Conservation (phyloP, 192 early-diverging fungal species). For the Linnemannia exigua region DNA sequence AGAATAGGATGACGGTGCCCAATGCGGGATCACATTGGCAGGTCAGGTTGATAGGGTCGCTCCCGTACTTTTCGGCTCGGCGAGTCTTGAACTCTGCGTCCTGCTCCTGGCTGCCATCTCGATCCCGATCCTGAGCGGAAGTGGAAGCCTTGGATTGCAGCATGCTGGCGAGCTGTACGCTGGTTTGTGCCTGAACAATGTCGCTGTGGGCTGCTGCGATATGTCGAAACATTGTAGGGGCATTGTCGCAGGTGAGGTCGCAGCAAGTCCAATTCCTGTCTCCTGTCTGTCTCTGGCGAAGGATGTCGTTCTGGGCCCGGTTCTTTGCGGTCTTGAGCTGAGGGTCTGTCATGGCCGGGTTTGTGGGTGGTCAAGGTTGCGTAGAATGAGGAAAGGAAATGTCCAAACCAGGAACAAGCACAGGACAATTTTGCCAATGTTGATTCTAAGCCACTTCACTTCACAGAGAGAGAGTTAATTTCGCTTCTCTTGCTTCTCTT, state of each 20-base stretch:
- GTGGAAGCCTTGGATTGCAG: background rate
- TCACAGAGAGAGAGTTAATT: background rate
- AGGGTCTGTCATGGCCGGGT: slow-evolving; percentile 5
- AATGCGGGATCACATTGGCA: slow-evolving; percentile 54
- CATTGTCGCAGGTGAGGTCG: slow-evolving; percentile 2
- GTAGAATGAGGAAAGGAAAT: background rate
- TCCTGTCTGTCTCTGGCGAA: slow-evolving; percentile 21
- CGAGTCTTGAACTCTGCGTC: slow-evolving; percentile 25
- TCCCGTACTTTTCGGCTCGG: slow-evolving; percentile 49
- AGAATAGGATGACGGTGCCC: slow-evolving; percentile 66
- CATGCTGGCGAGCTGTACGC: background rate
- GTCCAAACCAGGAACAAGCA: background rate
- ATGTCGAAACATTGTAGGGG: slow-evolving; percentile 35
- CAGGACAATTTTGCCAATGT: background rate
- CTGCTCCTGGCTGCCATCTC: background rate
- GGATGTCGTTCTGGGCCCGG: slow-evolving; percentile 17
- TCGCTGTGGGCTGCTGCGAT: slow-evolving; percentile 26
- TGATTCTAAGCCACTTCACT: slow-evolving; percentile 3
- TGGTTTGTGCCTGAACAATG: slow-evolving; percentile 14
- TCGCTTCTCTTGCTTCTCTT: background rate
- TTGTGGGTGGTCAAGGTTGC: background rate
- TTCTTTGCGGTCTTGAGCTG: slow-evolving; percentile 31
- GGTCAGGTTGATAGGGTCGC: slow-evolving; percentile 59
- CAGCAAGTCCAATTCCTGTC: slow-evolving; percentile 37
- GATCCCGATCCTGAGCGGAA: background rate